Conservation (phyloP, 1,284 basidiomycete species). For the Cutaneotrichosporon sp. region DNA sequence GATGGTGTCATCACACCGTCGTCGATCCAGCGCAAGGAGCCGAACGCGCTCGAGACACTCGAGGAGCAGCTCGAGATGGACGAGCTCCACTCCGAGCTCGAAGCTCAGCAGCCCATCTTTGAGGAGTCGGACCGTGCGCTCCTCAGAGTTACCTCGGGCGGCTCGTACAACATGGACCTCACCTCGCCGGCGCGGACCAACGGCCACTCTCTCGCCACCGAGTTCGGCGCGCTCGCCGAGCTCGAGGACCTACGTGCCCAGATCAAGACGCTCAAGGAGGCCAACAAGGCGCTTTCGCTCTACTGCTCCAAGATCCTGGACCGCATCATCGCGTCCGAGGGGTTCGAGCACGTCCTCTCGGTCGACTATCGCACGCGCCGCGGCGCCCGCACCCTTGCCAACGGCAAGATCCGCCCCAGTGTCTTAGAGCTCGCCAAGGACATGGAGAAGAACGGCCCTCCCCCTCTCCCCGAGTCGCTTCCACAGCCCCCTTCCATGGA, state of each 20-base stretch:
- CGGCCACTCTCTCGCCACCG: slow-evolving; percentile 64
- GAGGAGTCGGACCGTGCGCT: slow-evolving; percentile 35
- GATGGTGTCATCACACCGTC: slow-evolving; percentile 4
- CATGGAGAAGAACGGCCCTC: slow-evolving; percentile 20
- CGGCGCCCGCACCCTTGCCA: slow-evolving; percentile 9
- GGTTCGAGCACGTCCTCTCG: slow-evolving; percentile 88
- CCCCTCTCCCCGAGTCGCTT: not conserved
- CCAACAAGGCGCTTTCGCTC: slow-evolving; percentile 87
- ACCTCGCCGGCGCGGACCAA: slow-evolving; percentile 53
- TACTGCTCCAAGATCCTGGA: slow-evolving; percentile 96
- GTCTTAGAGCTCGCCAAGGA: slow-evolving; percentile 17
- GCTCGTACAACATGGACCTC: slow-evolving; percentile 24
- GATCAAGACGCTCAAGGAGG: slow-evolving; percentile 86
- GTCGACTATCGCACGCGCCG: slow-evolving; percentile 66
- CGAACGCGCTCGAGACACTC: slow-evolving; percentile 29
- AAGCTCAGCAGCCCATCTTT: slow-evolving; percentile 30
- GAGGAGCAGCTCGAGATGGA: slow-evolving; percentile 46
- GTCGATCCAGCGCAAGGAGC: slow-evolving; percentile 12
- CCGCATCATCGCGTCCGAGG: slow-evolving; percentile 87
- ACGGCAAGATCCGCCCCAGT: slow-evolving; percentile 11
- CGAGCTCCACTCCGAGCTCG: slow-evolving; percentile 40
- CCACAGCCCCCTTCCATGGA: not conserved
- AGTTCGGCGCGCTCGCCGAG: slow-evolving; percentile 75
- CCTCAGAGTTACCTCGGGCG: not conserved
- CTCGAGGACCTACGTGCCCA: slow-evolving; percentile 74